Conservation (phyloP, 2,329 filamentous ascomycete genomes). For the Ophiosphaerella herpotricha region DNA sequence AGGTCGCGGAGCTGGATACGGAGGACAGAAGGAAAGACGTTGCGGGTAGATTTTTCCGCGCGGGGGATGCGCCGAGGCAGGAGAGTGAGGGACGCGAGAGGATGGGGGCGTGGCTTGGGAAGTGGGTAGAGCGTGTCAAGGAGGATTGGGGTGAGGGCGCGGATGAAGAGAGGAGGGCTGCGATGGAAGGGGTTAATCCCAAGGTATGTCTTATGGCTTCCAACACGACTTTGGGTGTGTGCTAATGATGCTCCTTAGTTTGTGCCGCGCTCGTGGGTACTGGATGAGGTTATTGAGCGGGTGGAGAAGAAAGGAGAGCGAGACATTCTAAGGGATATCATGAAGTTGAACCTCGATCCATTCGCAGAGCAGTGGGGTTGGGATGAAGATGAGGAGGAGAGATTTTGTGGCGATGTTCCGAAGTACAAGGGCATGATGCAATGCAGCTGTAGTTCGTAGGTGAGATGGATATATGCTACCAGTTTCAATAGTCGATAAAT, state of each 20-base stretch:
- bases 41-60: constrained; percentile 79
- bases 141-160: constrained; percentile 73
- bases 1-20: constrained; percentile 65
- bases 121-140: constrained; percentile 71
- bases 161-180: constrained; percentile 65
- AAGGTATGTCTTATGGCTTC: constrained; percentile 6
- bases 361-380: constrained; percentile 78
- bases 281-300: constrained; percentile 88
- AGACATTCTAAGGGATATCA: constrained; percentile 74
- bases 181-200: constrained; percentile 88
- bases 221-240: not conserved
- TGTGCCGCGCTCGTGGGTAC: constrained; percentile 84
- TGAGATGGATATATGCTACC: no score
- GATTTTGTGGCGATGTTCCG: constrained; percentile 87
- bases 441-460: constrained; percentile 85
- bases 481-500: no score
- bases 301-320: constrained; percentile 85
- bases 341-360: constrained; percentile 82
- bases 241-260: constrained; percentile 57
- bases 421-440: constrained; percentile 79
- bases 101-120: constrained; percentile 79
- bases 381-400: constrained; percentile 73
- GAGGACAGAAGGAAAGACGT: constrained; percentile 66
- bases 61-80: constrained; percentile 60
- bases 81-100: constrained; percentile 68